Percentiles rank a stretch among this genome's conserved stretches.
These are phyloP conservation scores for Cadophora sp. DNA, from an alignment of 2,329 filamentous ascomycete species.

Conservation along the genomic window DNA sequence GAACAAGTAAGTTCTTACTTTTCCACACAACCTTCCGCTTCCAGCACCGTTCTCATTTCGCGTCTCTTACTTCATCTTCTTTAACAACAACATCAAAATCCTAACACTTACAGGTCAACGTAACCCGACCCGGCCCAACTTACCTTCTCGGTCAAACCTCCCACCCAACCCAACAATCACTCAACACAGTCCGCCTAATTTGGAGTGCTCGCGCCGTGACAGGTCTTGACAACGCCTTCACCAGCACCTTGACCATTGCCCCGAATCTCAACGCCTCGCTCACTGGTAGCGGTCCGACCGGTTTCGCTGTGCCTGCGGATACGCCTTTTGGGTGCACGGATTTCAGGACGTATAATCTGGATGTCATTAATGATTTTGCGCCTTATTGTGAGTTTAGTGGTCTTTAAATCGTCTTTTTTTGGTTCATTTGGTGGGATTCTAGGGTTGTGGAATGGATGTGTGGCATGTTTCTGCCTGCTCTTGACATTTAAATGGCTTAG, in stretches of 20 bases:
- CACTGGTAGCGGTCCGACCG: slow-evolving; percentile 67
- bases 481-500: no score
- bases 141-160: slow-evolving; percentile 62
- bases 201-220: slow-evolving; percentile 61
- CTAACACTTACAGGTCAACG: slow-evolving; percentile 61
- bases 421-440: no score
- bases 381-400: slow-evolving; percentile 43
- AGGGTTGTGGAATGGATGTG: no score
- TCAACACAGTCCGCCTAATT: slow-evolving; percentile 60
- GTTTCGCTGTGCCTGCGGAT: slow-evolving; percentile 62
- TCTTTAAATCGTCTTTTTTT: no score
- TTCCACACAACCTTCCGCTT: neutral
- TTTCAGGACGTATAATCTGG: slow-evolving; percentile 71
- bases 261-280: slow-evolving; percentile 67
- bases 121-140: slow-evolving; percentile 66
- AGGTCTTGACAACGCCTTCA: slow-evolving; percentile 65
- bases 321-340: slow-evolving; percentile 69
- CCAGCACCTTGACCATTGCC: slow-evolving; percentile 65
- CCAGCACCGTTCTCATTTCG: neutral
- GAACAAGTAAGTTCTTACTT: slow-evolving; percentile 47
- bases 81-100: neutral
- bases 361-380: slow-evolving; percentile 66
- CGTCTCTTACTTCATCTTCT: neutral
- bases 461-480: no score
- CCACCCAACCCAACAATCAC: slow-evolving; percentile 33